Evolutionary conservation across 208 protist species (phyloP).

Genomic region (Balamuthia mandrillaris): DNA sequence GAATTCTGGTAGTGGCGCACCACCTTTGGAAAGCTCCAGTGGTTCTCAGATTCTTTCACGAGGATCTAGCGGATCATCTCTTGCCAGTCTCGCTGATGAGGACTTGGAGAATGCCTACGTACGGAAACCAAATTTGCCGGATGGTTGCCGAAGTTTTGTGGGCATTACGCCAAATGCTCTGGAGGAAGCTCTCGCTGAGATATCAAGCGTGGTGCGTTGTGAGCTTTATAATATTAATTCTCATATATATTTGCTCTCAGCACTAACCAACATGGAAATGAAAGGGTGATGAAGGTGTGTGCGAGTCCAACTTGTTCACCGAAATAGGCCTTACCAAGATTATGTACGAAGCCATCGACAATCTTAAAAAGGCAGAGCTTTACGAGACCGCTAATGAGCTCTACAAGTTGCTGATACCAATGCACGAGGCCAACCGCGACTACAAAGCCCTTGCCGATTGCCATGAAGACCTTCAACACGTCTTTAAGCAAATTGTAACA

Average conservation of each 20-base stretch:
- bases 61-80: too few relatives aligned
- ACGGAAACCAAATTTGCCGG: neutral
- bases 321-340: conserved; percentile 36
- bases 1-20: neutral
- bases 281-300: conserved; percentile 16
- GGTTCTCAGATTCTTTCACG: too few relatives aligned
- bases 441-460: conserved; percentile 33
- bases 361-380: conserved; percentile 43
- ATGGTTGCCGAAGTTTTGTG: neutral
- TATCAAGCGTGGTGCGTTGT: neutral
- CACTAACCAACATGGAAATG: too few relatives aligned
- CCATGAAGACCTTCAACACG: conserved; percentile 50
- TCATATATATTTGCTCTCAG: too few relatives aligned
- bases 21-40: too few relatives aligned
- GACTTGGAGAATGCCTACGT: too few relatives aligned
- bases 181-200: conserved; percentile 26
- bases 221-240: too few relatives aligned
- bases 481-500: conserved; percentile 55
- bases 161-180: neutral
- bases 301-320: conserved; percentile 43
- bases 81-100: too few relatives aligned
- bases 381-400: conserved; percentile 38
- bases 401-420: conserved; percentile 60
- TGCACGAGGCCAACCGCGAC: conserved; percentile 54
- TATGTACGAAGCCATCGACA: conserved; percentile 29